phyloP scores from a whole-genome alignment of 495 filamentous ascomycete species.

The Aspergillus saccharolyticus region DNA sequence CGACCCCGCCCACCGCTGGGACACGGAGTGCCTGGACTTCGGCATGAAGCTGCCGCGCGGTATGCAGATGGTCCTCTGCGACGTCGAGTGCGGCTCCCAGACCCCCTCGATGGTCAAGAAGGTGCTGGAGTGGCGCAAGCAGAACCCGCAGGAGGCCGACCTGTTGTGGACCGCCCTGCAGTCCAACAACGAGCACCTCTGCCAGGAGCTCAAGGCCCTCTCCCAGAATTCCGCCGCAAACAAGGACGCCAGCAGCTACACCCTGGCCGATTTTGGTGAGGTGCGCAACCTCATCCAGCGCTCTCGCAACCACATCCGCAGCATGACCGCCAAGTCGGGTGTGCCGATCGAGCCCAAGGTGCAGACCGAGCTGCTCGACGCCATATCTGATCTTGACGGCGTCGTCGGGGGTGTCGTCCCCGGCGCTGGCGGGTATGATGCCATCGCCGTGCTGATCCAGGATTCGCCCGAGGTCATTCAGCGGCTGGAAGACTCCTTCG shows the following conservation, averaged over 20 bases:
- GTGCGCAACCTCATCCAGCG: constrained; percentile 40
- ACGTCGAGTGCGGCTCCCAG: constrained; percentile 90
- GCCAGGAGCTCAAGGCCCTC: constrained; percentile 50
- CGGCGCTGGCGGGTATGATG: constrained; percentile 92
- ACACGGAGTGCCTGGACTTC: constrained; percentile 63
- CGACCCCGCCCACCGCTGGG: constrained; percentile 57
- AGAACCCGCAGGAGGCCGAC: constrained; percentile 61
- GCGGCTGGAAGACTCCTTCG: constrained; percentile 58
- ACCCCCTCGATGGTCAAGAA: constrained; percentile 93
- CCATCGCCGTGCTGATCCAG: constrained; percentile 71
- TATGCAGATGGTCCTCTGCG: constrained; percentile 79
- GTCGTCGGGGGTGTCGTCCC: constrained; percentile 90
- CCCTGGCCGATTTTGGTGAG: constrained; percentile 21
- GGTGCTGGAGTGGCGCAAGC: constrained; percentile 75
- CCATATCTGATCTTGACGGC: constrained; percentile 62
- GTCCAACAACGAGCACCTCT: constrained; percentile 65
- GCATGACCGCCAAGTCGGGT: constrained; percentile 65
- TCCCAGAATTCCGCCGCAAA: constrained; percentile 22
- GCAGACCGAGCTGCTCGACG: constrained; percentile 81
- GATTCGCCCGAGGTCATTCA: constrained; percentile 65
- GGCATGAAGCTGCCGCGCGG: constrained; percentile 60
- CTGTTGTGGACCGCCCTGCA: constrained; percentile 70
- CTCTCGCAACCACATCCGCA: constrained; percentile 59
- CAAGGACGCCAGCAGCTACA: constrained; percentile 10
- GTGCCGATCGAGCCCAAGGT: constrained; percentile 89